Evolutionary conservation across 164 flowering plant genomes (phyloP).

Genomic region (Platanus orientalis): DNA sequence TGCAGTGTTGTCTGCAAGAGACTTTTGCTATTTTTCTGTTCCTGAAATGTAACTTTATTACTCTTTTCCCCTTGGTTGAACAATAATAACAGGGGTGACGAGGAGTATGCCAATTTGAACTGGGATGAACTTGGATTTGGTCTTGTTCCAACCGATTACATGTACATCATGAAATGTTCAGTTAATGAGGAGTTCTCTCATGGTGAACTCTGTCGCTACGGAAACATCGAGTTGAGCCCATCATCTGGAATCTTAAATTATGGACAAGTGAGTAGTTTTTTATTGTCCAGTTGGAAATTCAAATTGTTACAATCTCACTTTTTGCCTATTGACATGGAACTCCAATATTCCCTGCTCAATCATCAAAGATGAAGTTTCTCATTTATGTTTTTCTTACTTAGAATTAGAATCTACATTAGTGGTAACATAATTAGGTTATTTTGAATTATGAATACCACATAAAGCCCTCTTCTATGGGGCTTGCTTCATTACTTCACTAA

Average conservation of each 20-base stretch:
- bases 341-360: background rate
- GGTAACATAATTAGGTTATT: no score
- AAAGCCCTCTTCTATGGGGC: no score
- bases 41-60: background rate
- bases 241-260: slow-evolving; percentile 74
- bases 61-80: background rate
- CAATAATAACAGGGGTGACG: slow-evolving; percentile 15
- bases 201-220: slow-evolving; percentile 50
- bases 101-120: slow-evolving; percentile 46
- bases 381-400: no score
- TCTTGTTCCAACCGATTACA: slow-evolving; percentile 60
- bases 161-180: slow-evolving; percentile 57
- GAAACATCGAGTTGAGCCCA: slow-evolving; percentile 70
- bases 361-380: background rate
- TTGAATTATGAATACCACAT: no score
- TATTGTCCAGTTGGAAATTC: background rate
- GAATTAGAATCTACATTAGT: no score
- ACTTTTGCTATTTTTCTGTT: no score
- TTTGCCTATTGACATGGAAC: background rate
- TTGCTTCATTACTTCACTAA: no score
- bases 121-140: slow-evolving; percentile 74
- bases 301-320: background rate
- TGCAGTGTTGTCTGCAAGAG: no score
- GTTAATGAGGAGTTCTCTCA: slow-evolving; percentile 27
- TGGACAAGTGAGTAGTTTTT: slow-evolving; percentile 53